Conservation (phyloP, 2,329 filamentous ascomycete genomes). For the Hymenoscyphus fraxineus region DNA sequence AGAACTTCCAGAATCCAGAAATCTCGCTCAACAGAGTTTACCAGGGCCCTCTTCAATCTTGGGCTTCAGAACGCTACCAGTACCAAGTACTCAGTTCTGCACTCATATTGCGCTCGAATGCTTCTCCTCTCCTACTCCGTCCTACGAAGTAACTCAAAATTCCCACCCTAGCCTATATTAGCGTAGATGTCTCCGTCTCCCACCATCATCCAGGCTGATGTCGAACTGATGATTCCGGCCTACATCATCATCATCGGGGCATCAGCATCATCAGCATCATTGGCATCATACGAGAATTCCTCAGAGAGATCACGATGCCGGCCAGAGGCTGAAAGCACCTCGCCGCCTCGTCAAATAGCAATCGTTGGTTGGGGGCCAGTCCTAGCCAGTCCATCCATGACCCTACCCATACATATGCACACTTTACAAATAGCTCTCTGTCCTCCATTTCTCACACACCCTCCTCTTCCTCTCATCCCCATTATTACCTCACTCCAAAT, state of each 20-base stretch:
- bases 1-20: no score
- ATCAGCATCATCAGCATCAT: no score
- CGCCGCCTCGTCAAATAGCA: background rate
- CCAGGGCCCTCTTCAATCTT: no score
- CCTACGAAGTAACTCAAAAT: no score
- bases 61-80: no score
- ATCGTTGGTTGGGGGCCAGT: background rate
- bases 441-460: background rate
- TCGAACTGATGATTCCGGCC: background rate
- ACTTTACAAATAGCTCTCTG: background rate
- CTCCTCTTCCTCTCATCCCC: background rate
- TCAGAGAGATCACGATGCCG: background rate
- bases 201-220: background rate
- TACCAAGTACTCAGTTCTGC: no score
- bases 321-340: slow-evolving; percentile 1
- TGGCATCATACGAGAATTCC: no score
- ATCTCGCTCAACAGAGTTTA: no score
- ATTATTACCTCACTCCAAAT: background rate
- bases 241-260: background rate
- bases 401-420: background rate
- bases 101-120: no score
- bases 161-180: no score
- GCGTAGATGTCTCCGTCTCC: background rate
- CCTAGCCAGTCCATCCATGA: background rate
- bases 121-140: no score